Conservation (phyloP, 73 alveolate species). For the Paramecium sexaurelia region DNA sequence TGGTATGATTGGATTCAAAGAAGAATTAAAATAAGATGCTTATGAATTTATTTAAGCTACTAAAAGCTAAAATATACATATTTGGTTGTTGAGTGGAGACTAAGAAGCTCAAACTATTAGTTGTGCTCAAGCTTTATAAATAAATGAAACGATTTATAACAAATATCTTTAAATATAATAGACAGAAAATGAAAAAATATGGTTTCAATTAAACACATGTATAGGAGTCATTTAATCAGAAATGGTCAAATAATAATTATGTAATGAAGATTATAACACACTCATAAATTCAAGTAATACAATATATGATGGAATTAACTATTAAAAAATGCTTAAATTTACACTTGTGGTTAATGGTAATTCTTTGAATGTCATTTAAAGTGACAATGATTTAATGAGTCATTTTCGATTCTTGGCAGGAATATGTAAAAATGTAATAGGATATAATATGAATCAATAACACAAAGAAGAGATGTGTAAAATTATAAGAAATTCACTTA, state of each 20-base stretch:
- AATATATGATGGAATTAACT: neutral
- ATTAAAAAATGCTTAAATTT: neutral
- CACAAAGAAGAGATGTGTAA: slow-evolving; percentile 34
- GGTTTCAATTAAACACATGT: neutral
- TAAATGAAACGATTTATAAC: neutral
- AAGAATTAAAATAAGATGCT: slow-evolving; percentile 58
- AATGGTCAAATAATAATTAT: neutral
- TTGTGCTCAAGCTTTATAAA: slow-evolving; percentile 44
- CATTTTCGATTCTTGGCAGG: slow-evolving; percentile 53
- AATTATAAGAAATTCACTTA: slow-evolving; percentile 5
- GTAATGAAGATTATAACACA: neutral
- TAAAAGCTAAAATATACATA: slow-evolving; percentile 28
- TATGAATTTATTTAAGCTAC: neutral
- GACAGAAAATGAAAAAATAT: neutral
- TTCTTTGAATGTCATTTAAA: neutral
- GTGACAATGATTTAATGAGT: neutral
- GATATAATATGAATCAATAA: slow-evolving; percentile 48
- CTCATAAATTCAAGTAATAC: neutral
- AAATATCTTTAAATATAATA: neutral
- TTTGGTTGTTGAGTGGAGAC: slow-evolving; percentile 52
- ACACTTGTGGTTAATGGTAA: slow-evolving; percentile 41
- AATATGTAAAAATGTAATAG: slow-evolving; percentile 53
- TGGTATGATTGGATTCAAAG: slow-evolving; percentile 55
- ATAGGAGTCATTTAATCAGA: neutral
- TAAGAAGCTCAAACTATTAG: slow-evolving; percentile 33